phyloP scores from a whole-genome alignment of 768 basidiomycete genomes.

The Cytidiella melzeri region DNA sequence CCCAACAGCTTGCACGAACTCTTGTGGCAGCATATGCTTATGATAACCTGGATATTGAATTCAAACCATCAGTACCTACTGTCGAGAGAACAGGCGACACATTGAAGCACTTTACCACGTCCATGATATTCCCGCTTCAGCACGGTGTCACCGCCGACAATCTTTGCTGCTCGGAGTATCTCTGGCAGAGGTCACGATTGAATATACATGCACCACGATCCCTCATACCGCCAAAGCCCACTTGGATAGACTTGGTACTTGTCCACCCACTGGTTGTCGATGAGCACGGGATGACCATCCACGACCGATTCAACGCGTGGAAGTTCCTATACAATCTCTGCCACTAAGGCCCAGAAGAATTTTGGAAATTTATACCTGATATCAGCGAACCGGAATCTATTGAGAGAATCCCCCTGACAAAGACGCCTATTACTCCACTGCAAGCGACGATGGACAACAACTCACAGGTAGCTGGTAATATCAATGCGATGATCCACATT shows the following conservation, averaged over 20 bases:
- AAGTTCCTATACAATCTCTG: no score
- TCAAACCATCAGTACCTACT: no score
- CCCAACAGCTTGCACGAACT: slow-evolving; percentile 18
- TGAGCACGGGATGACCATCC: slow-evolving; percentile 20
- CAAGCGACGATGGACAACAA: slow-evolving; percentile 19
- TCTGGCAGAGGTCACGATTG: slow-evolving; percentile 27
- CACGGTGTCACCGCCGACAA: slow-evolving; percentile 18
- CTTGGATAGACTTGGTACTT: slow-evolving; percentile 25
- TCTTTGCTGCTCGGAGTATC: slow-evolving; percentile 26
- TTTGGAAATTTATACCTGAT: background rate
- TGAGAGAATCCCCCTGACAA: slow-evolving; percentile 14
- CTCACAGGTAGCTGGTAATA: no score
- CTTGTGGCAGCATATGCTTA: slow-evolving; percentile 28
- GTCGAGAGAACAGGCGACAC: no score
- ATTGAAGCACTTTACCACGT: no score
- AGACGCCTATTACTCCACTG: slow-evolving; percentile 14
- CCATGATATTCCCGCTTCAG: slow-evolving; percentile 23
- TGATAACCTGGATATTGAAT: no score
- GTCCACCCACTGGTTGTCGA: slow-evolving; percentile 19
- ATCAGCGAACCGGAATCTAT: slow-evolving; percentile 13
- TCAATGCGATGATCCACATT: slow-evolving; percentile 20
- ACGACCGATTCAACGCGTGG: no score
- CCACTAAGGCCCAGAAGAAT: no score
- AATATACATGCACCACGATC: no score
- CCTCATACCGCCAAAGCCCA: no score